phyloP scores from a whole-genome alignment of 768 basidiomycete genomes.

The Suillus bovinus region DNA sequence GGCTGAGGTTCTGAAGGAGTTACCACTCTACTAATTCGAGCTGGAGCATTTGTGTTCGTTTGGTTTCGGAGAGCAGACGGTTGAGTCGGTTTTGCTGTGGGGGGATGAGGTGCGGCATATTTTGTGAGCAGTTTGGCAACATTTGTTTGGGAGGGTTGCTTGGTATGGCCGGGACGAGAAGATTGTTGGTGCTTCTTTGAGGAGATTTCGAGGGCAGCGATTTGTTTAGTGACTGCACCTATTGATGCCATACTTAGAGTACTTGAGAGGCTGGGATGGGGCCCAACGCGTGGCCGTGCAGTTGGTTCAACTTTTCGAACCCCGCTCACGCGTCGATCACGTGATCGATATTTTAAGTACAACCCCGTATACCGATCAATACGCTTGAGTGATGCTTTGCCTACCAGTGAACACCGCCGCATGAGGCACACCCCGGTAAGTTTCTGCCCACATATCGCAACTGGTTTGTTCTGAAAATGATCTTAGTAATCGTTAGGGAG shows the following conservation, averaged over 20 bases:
- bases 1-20: constrained; percentile 25
- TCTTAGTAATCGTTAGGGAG: too few relatives aligned
- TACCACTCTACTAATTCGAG: constrained; percentile 21
- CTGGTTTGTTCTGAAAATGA: too few relatives aligned
- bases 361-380: too few relatives aligned
- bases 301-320: constrained; percentile 16
- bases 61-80: constrained; percentile 48
- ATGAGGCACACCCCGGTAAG: too few relatives aligned
- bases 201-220: constrained; percentile 67
- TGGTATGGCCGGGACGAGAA: constrained; percentile 40
- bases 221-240: constrained; percentile 59
- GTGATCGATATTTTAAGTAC: background rate
- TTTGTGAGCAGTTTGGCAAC: constrained; percentile 75
- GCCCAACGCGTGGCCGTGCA: background rate
- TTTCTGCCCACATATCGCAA: too few relatives aligned
- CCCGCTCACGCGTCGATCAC: constrained; percentile 28
- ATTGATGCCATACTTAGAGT: constrained; percentile 46
- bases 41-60: constrained; percentile 21
- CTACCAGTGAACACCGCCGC: too few relatives aligned
- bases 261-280: constrained; percentile 3
- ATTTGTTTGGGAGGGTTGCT: constrained; percentile 58
- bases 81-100: constrained; percentile 29
- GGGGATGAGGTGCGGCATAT: constrained; percentile 67
- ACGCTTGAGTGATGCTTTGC: too few relatives aligned
- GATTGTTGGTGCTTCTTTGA: constrained; percentile 45